phyloP scores from a whole-genome alignment of 257 asterid genomes.

The Thymus mandschuricus region DNA sequence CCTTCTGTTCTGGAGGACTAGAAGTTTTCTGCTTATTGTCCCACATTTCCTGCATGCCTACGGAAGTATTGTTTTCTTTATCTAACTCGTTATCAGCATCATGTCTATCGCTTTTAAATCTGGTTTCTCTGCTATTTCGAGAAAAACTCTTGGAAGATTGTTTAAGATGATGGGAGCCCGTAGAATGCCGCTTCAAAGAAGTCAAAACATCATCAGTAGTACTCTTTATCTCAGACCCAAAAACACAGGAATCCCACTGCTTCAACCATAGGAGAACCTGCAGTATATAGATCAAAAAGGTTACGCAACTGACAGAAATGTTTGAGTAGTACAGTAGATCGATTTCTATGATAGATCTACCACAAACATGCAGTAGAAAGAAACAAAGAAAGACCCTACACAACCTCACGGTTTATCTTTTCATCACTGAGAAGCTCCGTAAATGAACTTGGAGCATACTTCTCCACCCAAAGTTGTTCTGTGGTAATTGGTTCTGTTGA shows the following conservation, averaged over 20 bases:
- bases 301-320: slow-evolving; percentile 21
- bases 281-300: slow-evolving; percentile 35
- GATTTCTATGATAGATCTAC: slow-evolving; percentile 22
- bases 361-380: slow-evolving; percentile 20
- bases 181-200: slow-evolving; percentile 84
- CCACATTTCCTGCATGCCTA: slow-evolving; percentile 56
- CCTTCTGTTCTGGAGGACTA: slow-evolving; percentile 95
- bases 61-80: slow-evolving; percentile 52
- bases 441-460: slow-evolving; percentile 93
- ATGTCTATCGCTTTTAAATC: slow-evolving; percentile 41
- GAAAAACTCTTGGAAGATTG: slow-evolving; percentile 49
- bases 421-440: slow-evolving; percentile 99
- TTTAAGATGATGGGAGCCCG: slow-evolving; percentile 59
- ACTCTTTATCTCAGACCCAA: slow-evolving; percentile 88
- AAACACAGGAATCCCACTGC: slow-evolving; percentile 97
- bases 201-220: slow-evolving; percentile 83
- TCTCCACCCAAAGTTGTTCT: slow-evolving; percentile 97
- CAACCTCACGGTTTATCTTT: slow-evolving; percentile 96
- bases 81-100: slow-evolving; percentile 45
- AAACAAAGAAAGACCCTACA: slow-evolving; percentile 29
- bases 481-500: slow-evolving; percentile 46
- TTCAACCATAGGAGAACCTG: slow-evolving; percentile 97
- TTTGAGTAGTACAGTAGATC: slow-evolving; percentile 10
- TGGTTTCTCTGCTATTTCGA: slow-evolving; percentile 47
- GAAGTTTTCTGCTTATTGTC: slow-evolving; percentile 57